phyloP scores from a whole-genome alignment of 441 rosid species.

The Euphorbia celastroides region DNA sequence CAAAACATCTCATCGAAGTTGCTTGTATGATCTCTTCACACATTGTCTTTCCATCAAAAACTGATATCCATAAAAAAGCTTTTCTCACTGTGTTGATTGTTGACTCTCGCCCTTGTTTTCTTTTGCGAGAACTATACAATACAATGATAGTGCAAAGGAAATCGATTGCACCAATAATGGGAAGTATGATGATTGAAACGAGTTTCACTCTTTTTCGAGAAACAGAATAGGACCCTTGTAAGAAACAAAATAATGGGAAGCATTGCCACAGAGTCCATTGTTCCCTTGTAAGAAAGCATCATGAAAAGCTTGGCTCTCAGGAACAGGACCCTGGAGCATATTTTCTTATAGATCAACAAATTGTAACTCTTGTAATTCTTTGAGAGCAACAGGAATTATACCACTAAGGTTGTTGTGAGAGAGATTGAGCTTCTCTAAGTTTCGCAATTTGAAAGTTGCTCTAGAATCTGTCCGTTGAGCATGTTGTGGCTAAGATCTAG shows the following conservation, averaged over 20 bases:
- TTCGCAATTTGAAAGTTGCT: background rate
- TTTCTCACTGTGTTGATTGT: background rate
- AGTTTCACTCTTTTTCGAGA: background rate
- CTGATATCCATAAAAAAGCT: background rate
- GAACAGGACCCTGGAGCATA: conserved; percentile 24
- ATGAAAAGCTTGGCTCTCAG: conserved; percentile 27
- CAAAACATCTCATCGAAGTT: conserved; percentile 21
- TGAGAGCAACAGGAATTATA: background rate
- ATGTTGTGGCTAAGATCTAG: background rate
- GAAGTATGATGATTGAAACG: conserved; percentile 1
- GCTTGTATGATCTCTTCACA: conserved; percentile 23
- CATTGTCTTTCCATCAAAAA: conserved; percentile 17
- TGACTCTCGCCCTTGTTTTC: background rate
- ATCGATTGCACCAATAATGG: background rate
- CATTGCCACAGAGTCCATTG: conserved; percentile 27
- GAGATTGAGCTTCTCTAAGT: background rate
- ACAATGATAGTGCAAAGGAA: background rate
- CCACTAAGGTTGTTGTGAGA: background rate
- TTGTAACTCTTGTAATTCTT: background rate
- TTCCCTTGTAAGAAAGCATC: conserved; percentile 28
- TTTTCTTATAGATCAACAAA: background rate
- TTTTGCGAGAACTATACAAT: background rate
- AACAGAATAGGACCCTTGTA: background rate
- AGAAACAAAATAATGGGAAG: conserved; percentile 11
- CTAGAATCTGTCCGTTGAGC: background rate